Evolutionary conservation across 2,329 filamentous ascomycete species (phyloP).

Genomic region (Achaetomium macrosporum): DNA sequence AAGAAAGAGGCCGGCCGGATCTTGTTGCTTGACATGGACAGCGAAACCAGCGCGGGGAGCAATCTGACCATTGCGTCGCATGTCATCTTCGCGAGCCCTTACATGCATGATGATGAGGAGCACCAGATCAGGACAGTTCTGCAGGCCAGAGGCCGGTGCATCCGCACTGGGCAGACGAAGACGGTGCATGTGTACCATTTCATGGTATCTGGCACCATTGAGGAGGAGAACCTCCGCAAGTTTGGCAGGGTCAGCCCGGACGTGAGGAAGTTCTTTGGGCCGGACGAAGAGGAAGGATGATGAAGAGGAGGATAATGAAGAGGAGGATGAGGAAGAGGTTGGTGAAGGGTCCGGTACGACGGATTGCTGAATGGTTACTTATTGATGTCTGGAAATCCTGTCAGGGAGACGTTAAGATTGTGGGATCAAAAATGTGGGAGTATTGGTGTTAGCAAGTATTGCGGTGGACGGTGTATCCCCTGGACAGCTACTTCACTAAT

Average conservation of each 20-base stretch:
- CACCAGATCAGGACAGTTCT: constrained; percentile 33
- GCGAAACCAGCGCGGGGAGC: constrained; percentile 35
- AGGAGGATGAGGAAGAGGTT: neutral
- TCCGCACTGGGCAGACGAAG: constrained; percentile 36
- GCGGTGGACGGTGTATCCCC: too few species aligned
- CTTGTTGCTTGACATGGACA: constrained; percentile 35
- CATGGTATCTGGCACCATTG: constrained; percentile 33
- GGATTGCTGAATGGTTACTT: too few species aligned
- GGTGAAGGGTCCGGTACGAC: neutral
- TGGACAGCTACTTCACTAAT: neutral
- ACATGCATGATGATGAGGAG: constrained; percentile 28
- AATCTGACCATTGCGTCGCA: constrained; percentile 40
- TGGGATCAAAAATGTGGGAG: neutral
- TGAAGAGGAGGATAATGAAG: constrained; percentile 13
- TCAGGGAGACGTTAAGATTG: neutral
- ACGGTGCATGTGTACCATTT: constrained; percentile 37
- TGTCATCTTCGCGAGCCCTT: constrained; percentile 36
- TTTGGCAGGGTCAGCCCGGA: neutral
- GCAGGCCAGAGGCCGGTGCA: constrained; percentile 36
- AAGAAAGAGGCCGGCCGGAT: constrained; percentile 23
- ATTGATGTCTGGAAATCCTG: neutral
- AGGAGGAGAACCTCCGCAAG: constrained; percentile 33
- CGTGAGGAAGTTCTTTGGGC: constrained; percentile 8
- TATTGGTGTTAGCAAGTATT: too few species aligned
- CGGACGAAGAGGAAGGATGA: neutral